Evolutionary conservation across 2,329 filamentous ascomycete genomes (phyloP).

Genomic region (Chrysoporthe cubensis): DNA sequence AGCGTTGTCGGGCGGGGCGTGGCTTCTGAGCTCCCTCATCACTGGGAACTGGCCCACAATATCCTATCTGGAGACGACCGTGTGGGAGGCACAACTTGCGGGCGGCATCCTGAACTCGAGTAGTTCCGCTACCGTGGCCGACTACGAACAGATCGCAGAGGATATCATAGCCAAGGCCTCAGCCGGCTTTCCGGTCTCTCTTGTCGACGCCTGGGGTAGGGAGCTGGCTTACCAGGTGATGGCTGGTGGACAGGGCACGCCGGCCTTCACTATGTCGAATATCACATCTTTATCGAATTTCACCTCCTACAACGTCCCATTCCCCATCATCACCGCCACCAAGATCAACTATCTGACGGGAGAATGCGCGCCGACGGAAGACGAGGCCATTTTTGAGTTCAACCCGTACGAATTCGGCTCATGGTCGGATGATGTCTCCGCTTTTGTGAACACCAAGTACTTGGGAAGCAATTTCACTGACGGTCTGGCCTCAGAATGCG

Average conservation of each 20-base stretch:
- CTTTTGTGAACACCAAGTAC: constrained; percentile 43
- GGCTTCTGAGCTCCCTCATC: constrained; percentile 32
- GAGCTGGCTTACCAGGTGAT: constrained; percentile 25
- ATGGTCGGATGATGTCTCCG: constrained; percentile 46
- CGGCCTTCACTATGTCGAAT: constrained; percentile 16
- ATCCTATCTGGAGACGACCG: constrained; percentile 17
- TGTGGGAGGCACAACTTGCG: constrained; percentile 21
- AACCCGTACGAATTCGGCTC: constrained; percentile 50
- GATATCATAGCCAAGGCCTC: constrained; percentile 20
- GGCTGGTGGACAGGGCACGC: constrained; percentile 20
- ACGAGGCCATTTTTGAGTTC: constrained; percentile 48
- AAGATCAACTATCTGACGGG: constrained; percentile 28
- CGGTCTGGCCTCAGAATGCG: constrained; percentile 38
- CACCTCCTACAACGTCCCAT: constrained; percentile 22
- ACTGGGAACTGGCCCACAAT: constrained; percentile 31
- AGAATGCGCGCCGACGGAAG: constrained; percentile 25
- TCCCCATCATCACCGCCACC: constrained; percentile 32
- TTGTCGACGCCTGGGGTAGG: constrained; percentile 26
- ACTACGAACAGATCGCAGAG: constrained; percentile 19
- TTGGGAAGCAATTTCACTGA: constrained; percentile 45
- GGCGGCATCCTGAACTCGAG: constrained; percentile 23
- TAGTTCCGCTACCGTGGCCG: constrained; percentile 5
- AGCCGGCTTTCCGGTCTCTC: constrained; percentile 22
- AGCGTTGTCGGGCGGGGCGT: constrained; percentile 33
- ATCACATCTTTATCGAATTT: constrained; percentile 24